Base-by-base conservation (phyloP, 2,329 filamentous ascomycete genomes). In the Clonostachys rhizophaga region DNA sequence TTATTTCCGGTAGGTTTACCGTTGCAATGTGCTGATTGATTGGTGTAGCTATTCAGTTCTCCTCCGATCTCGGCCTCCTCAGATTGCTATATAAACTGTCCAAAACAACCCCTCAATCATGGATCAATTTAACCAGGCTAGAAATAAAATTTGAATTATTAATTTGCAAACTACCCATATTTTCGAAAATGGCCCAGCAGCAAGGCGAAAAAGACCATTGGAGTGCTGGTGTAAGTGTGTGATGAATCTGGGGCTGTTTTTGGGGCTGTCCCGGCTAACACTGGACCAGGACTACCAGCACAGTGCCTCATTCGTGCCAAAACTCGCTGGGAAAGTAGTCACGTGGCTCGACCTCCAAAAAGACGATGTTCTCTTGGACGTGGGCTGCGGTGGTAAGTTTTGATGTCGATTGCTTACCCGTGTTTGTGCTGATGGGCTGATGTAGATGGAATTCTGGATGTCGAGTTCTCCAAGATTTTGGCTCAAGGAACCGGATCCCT, bases 271-370 rank as follows among this genome's bases (percentile, higher is more conserved):
- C 37, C 9, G 36, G n/a, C 20, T 14, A 36, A 11, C 33, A 45
- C 16, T 14, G 17, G 17, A 18, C 14, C 37, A 82, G 77, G 74
- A 74, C 34, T 86, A 86, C 57, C 76, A 81, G 50, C 67, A 76
- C 49, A 75, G 81, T 3, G 83, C 82, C 8, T 76, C 78, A 0
- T 86, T 86, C 55, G 82, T 86, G 9, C 81, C 83, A 5, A 79
- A 81, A 56, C 66, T 86, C 10, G 75, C 81, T 1, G 71, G 69
- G 14, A 83, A 80, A 49, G 70, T 86, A 6, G 55, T 83, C 11
- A 60, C 69, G 42, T 84, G 79, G 74, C 68, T 86, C 0, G 73
- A 83, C 52, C 71, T 81, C 1, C 70, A 80, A 48, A 69, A 73
- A 30, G 74, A 79, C 52, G 82, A 86, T 57, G 59, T 67, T 14